A percentile compares a stretch with the other conserved stretches of the same genome.
Conservation (phyloP, 345 rosid genomes). For the Pistacia vera region DNA sequence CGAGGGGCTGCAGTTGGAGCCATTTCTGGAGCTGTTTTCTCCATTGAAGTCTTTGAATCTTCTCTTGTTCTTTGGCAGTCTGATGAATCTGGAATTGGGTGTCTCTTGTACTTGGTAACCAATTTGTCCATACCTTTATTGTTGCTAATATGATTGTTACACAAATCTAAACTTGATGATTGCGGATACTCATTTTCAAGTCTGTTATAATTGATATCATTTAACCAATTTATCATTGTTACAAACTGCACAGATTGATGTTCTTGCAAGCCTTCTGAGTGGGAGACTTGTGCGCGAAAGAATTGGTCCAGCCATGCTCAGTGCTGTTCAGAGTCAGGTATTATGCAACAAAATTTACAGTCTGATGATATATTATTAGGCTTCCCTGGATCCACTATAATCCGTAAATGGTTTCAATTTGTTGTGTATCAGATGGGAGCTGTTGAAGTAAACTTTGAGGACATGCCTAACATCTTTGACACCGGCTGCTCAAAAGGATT, state of each 20-base stretch:
- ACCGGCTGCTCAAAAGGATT: slow-evolving; percentile 78
- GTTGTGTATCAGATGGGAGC: slow-evolving; percentile 81
- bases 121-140: background rate
- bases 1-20: slow-evolving; percentile 99
- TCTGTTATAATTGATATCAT: background rate
- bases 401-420: slow-evolving; percentile 18
- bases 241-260: slow-evolving; percentile 76
- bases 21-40: slow-evolving; percentile 98
- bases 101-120: slow-evolving; percentile 93
- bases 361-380: background rate
- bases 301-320: slow-evolving; percentile 98
- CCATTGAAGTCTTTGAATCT: slow-evolving; percentile 97
- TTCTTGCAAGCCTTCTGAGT: slow-evolving; percentile 92
- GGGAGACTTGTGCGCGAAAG: slow-evolving; percentile 98
- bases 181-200: background rate
- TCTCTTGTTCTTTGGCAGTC: slow-evolving; percentile 96
- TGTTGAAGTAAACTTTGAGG: slow-evolving; percentile 74
- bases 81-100: slow-evolving; percentile 86
- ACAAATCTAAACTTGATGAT: background rate
- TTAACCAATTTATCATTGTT: slow-evolving; percentile 15
- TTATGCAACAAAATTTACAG: background rate
- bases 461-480: slow-evolving; percentile 82
- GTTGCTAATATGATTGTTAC: background rate
- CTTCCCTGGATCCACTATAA: background rate
- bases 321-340: slow-evolving; percentile 99